Conservation (phyloP, 768 basidiomycete species). For the Auriscalpium microsporum region DNA sequence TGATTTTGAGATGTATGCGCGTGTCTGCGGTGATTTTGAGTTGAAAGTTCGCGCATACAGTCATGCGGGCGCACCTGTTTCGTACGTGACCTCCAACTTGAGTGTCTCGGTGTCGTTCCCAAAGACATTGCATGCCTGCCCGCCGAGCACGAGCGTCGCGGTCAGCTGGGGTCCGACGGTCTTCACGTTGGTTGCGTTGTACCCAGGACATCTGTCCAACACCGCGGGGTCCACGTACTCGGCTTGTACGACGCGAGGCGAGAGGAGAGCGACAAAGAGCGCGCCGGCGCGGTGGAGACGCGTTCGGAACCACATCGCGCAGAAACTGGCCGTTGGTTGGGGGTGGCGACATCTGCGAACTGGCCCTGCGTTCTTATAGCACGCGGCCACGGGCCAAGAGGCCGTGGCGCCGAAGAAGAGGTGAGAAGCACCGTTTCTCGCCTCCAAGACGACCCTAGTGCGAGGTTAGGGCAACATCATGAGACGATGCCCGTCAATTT, state of each 20-base stretch:
- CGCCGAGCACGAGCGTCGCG: slow-evolving; percentile 46
- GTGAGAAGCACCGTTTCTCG: too few relatives aligned
- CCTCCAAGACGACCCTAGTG: too few relatives aligned
- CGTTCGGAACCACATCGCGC: neutral
- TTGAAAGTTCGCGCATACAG: neutral
- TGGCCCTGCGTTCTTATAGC: too few relatives aligned
- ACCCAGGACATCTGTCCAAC: slow-evolving; percentile 56
- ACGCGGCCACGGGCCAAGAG: too few relatives aligned
- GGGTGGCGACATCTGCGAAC: too few relatives aligned
- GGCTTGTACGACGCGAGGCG: slow-evolving; percentile 10
- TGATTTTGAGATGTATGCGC: slow-evolving; percentile 59
- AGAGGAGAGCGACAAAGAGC: neutral
- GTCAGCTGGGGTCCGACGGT: slow-evolving; percentile 32
- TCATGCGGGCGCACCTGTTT: slow-evolving; percentile 35
- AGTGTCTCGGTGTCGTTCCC: slow-evolving; percentile 45
- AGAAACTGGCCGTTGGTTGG: too few relatives aligned
- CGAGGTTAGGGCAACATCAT: too few relatives aligned
- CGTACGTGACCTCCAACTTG: slow-evolving; percentile 45
- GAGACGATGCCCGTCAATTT: too few relatives aligned
- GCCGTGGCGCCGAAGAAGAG: too few relatives aligned
- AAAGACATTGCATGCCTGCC: slow-evolving; percentile 48
- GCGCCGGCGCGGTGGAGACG: neutral
- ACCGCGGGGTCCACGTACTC: slow-evolving; percentile 18
- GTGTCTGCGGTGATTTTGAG: slow-evolving; percentile 25
- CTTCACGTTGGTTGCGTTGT: slow-evolving; percentile 40